These are phyloP conservation scores for Dactylellina drechsleri DNA, from an alignment of 2,329 filamentous ascomycete genomes.

Conservation along the genomic window DNA sequence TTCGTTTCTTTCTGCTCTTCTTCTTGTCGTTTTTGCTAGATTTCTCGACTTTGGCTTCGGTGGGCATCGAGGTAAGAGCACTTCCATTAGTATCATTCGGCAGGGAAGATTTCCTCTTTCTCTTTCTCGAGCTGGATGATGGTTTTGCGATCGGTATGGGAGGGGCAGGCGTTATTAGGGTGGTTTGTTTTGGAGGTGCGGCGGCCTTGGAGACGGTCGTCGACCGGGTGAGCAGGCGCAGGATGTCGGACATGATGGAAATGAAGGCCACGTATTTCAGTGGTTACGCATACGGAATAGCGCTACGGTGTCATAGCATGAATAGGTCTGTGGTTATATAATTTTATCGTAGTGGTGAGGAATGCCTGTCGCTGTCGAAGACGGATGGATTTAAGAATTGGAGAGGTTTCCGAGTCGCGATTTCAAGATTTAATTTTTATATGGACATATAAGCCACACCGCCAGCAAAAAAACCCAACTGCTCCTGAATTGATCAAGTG, in stretches of 20 bases:
- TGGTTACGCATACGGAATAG: neutral
- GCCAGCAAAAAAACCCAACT: too few species aligned
- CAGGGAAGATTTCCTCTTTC: constrained; percentile 38
- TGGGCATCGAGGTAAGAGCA: neutral
- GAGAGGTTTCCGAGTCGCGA: too few species aligned
- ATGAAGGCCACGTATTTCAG: neutral
- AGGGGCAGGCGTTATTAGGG: constrained; percentile 6
- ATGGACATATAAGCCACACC: too few species aligned
- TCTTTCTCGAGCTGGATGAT: constrained; percentile 30
- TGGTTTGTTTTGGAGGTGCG: constrained; percentile 29
- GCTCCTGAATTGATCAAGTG: too few species aligned
- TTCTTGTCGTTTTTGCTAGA: constrained; percentile 20
- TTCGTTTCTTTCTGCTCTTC: constrained; percentile 30
- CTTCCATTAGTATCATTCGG: neutral
- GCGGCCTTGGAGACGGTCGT: constrained; percentile 56
- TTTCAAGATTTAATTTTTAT: too few species aligned
- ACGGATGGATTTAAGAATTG: neutral
- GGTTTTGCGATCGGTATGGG: constrained; percentile 7
- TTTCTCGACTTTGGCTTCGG: constrained; percentile 2
- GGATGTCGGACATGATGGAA: constrained; percentile 56
- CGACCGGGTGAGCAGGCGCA: constrained; percentile 57
- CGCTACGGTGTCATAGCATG: constrained; percentile 14
- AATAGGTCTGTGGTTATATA: neutral
- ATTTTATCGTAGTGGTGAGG: too few species aligned
- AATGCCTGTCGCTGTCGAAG: neutral